Base-by-base conservation (phyloP, 108 stramenopile species). In the Fragilariopsis cylindrus region DNA sequence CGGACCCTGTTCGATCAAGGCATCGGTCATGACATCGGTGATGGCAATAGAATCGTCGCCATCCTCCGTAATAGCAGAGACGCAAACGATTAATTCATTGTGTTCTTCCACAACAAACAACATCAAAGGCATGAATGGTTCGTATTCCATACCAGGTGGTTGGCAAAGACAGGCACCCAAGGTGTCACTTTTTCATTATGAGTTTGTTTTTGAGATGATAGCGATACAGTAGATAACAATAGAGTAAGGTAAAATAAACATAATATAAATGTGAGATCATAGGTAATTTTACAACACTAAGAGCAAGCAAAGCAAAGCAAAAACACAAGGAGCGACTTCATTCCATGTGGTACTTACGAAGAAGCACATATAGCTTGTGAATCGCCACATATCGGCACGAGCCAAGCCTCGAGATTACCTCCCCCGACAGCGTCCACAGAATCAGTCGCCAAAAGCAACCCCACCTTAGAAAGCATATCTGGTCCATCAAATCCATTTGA, bases 111-210 rank as follows among this genome's bases (percentile, higher is more conserved):
- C 63, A 9, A 76, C 79, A 56, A 76, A 73, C 49, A 74, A 21
- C 65, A 81, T 21, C 7, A 76, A 72, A 0, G 93, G 93, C 60
- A 92, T 77, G 56, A 88, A 92, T n/a, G 83, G 72, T 48, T 75
- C 80, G 7, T 80, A 76, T 48, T 71, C 75, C 18, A 70, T 68
- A 49, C 68, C 76, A 9, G 83, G 77, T 40, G 80, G 90, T 16
- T 76, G 79, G 62, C 84, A 91, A 3, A 92, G 70, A 60, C 90
- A 89, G 48, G 91, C 88, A n/a, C 93, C 91, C 77, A 91, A 60
- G 13, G 92, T 79, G 74, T 89, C 82, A 55, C 76, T 82, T 62
- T 19, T 44, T 53, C 8, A 30, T 30, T 30, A 30, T 30, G 30
- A 0, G 30, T 30, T 30, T 30, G 30, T 30, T 30, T 30, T 30